Conservation (phyloP, 1,284 basidiomycete species). For the Cutaneotrichosporon sp. region DNA sequence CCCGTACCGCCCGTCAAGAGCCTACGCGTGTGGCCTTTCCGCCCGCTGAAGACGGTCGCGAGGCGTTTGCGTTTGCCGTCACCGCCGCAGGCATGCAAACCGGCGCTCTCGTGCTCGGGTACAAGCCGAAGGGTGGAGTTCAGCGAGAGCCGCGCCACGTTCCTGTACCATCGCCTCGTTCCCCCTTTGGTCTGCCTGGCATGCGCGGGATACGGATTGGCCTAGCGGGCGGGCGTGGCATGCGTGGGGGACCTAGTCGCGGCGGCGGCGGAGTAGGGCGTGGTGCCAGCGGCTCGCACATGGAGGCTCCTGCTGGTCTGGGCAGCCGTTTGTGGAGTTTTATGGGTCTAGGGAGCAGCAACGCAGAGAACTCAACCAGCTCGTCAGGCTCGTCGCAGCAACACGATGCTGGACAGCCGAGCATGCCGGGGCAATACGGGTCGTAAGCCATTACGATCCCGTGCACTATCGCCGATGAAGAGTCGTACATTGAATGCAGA, state of each 20-base stretch:
- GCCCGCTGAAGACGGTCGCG: slow-evolving; percentile 22
- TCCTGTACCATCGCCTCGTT: background rate
- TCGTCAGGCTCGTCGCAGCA: no score
- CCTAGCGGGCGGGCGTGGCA: slow-evolving; percentile 15
- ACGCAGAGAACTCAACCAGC: no score
- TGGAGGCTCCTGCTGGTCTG: no score
- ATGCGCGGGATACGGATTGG: slow-evolving; percentile 11
- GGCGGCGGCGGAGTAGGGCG: no score
- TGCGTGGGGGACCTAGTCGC: slow-evolving; percentile 1
- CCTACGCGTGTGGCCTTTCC: slow-evolving; percentile 66
- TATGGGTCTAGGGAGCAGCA: no score
- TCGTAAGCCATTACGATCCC: no score
- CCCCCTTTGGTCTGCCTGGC: no score
- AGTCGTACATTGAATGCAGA: no score
- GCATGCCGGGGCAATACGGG: no score
- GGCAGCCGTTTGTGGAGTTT: no score
- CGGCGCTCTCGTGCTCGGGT: slow-evolving; percentile 74
- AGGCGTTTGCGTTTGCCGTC: slow-evolving; percentile 68
- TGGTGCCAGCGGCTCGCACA: no score
- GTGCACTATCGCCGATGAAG: background rate
- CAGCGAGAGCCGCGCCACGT: background rate
- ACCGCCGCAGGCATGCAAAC: slow-evolving; percentile 82
- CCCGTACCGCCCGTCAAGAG: slow-evolving; percentile 27
- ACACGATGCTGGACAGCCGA: no score
- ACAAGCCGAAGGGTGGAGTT: slow-evolving; percentile 6